Evolutionary conservation across 371 early-diverging fungal species (phyloP).

Genomic region (Vairimorpha ceranae): DNA sequence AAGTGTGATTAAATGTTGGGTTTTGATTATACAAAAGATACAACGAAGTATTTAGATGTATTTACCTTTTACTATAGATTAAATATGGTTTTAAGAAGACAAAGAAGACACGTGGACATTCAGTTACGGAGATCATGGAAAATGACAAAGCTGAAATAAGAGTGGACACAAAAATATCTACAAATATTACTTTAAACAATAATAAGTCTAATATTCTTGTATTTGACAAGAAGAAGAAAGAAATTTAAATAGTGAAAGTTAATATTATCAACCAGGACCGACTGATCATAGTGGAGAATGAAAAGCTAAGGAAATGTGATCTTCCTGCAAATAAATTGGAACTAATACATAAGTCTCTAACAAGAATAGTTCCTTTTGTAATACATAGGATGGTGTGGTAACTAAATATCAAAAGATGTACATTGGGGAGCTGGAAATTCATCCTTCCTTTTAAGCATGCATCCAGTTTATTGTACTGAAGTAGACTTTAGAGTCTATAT

Average conservation of each 20-base stretch:
- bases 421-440: neutral
- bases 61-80: neutral
- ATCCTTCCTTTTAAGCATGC: neutral
- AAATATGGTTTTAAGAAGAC: slow-evolving; percentile 4
- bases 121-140: slow-evolving; percentile 1
- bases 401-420: neutral
- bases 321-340: neutral
- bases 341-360: neutral
- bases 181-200: neutral
- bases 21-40: neutral
- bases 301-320: neutral
- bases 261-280: neutral
- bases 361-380: slow-evolving; percentile 1
- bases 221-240: neutral
- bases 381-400: neutral
- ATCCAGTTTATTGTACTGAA: neutral
- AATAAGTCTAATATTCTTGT: slow-evolving; percentile 1
- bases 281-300: neutral
- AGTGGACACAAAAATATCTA: neutral
- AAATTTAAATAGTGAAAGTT: slow-evolving; percentile 1
- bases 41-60: slow-evolving; percentile 1
- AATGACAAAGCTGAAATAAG: neutral
- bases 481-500: neutral
- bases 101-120: neutral
- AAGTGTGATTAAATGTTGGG: slow-evolving; percentile 3